phyloP scores from a whole-genome alignment of 352 stramenopile species.

The Globisporangium echinulatum region DNA sequence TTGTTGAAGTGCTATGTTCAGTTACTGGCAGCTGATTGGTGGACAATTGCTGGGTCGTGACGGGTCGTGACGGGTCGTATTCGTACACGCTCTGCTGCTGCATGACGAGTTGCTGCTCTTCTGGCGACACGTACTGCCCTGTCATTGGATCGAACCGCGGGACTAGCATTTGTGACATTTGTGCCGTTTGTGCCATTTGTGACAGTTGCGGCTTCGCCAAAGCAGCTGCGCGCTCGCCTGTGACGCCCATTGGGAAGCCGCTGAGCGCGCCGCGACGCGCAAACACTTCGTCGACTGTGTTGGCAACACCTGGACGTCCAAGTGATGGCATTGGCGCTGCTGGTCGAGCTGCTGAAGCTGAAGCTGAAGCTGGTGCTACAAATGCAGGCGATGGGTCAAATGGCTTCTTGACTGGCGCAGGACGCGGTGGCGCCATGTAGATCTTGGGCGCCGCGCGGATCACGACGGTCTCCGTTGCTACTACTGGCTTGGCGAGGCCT shows the following conservation, averaged over 20 bases:
- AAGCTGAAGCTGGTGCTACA: neutral
- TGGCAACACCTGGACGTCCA: conserved; percentile 23
- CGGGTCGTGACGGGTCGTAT: conserved; percentile 60
- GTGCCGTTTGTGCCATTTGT: neutral
- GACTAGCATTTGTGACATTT: conserved; percentile 5
- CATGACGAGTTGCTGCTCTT: conserved; percentile 80
- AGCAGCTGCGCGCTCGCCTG: conserved; percentile 33
- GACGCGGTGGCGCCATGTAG: conserved; percentile 65
- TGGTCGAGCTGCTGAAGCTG: neutral
- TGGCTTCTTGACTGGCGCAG: conserved; percentile 31
- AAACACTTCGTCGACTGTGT: conserved; percentile 40
- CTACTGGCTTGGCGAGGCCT: conserved; percentile 9
- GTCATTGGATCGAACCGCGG: conserved; percentile 67
- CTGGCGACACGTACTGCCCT: conserved; percentile 45
- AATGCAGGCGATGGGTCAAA: neutral
- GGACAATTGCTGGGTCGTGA: conserved; percentile 2
- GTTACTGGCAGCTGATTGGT: too few relatives aligned
- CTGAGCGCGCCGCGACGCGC: conserved; percentile 59
- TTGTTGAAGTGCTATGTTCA: too few relatives aligned
- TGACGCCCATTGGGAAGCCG: conserved; percentile 50
- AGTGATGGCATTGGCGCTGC: neutral
- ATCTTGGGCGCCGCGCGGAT: conserved; percentile 46
- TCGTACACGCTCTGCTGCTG: conserved; percentile 81
- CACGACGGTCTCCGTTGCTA: conserved; percentile 15
- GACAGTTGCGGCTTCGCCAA: too few relatives aligned